phyloP scores from a whole-genome alignment of 352 stramenopile genomes.

The Pythium rishiriense region DNA sequence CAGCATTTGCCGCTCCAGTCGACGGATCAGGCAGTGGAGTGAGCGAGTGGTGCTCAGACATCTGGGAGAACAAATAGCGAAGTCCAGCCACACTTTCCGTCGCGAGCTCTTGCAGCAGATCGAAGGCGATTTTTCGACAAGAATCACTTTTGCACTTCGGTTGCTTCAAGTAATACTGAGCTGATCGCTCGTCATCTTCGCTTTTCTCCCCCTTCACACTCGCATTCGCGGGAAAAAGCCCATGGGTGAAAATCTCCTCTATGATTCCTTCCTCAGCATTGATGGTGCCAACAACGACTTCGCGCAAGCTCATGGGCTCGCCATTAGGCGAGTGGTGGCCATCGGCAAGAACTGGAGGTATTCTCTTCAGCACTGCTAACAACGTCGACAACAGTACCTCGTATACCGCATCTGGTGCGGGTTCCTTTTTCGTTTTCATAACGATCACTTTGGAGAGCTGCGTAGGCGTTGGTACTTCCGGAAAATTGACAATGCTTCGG shows the following conservation, averaged over 20 bases:
- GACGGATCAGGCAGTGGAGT: slow-evolving; percentile 41
- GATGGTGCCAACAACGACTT: slow-evolving; percentile 26
- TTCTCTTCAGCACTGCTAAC: slow-evolving; percentile 20
- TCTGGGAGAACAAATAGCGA: slow-evolving; percentile 69
- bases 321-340: slow-evolving; percentile 40
- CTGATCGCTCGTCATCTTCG: slow-evolving; percentile 34
- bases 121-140: slow-evolving; percentile 74
- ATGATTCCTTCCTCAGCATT: slow-evolving; percentile 28
- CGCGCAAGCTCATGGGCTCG: slow-evolving; percentile 31
- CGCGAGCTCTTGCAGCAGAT: slow-evolving; percentile 69
- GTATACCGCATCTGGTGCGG: slow-evolving; percentile 21
- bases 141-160: slow-evolving; percentile 82
- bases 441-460: neutral
- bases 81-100: slow-evolving; percentile 62
- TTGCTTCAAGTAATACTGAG: slow-evolving; percentile 76
- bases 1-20: slow-evolving; percentile 8
- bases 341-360: slow-evolving; percentile 43
- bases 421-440: neutral
- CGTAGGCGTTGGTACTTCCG: neutral
- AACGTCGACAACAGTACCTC: slow-evolving; percentile 26
- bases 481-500: slow-evolving; percentile 23
- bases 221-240: slow-evolving; percentile 27
- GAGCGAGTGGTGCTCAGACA: slow-evolving; percentile 77
- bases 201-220: slow-evolving; percentile 17
- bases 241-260: slow-evolving; percentile 28